A percentile compares a stretch with the other conserved stretches of the same genome.
Evolutionary conservation across 179 eudicot genomes (phyloP).

Genomic region (Vitellaria paradoxa): DNA sequence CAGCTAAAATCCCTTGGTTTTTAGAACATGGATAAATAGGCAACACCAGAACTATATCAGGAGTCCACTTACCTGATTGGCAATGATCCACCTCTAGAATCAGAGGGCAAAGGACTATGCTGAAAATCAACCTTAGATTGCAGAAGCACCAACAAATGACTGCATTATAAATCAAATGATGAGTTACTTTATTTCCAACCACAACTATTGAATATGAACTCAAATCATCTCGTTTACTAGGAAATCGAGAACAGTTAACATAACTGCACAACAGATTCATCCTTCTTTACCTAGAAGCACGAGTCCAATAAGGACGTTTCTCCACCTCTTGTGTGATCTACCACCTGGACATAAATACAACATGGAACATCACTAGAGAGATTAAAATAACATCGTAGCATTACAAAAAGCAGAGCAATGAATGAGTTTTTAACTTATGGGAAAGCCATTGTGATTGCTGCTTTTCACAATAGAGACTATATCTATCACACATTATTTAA

Average conservation of each 20-base stretch:
- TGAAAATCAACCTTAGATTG: conserved; percentile 97
- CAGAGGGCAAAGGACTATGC: conserved; percentile 83
- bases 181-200: conserved; percentile 7
- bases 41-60: conserved; percentile 9
- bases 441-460: conserved; percentile 92
- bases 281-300: conserved; percentile 68
- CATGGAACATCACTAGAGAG: background rate
- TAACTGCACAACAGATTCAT: background rate
- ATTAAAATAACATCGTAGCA: background rate
- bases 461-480: conserved; percentile 70
- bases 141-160: conserved; percentile 91
- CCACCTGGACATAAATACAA: conserved; percentile 46
- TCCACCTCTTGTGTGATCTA: conserved; percentile 84
- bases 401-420: background rate
- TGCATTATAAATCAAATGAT: conserved; percentile 35
- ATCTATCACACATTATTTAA: conserved; percentile 24
- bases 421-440: conserved; percentile 56
- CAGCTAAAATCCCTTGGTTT: conserved; percentile 8
- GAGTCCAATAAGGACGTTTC: conserved; percentile 86
- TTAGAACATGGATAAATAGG: background rate
- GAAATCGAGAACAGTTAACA: too few species aligned
- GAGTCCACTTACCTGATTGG: conserved; percentile 66
- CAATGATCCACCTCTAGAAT: conserved; percentile 71
- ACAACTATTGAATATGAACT: background rate
- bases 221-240: background rate